Percentiles rank a stretch among this genome's conserved stretches.
Evolutionary conservation across 768 basidiomycete species (phyloP).

Genomic region (Mycena floridula): DNA sequence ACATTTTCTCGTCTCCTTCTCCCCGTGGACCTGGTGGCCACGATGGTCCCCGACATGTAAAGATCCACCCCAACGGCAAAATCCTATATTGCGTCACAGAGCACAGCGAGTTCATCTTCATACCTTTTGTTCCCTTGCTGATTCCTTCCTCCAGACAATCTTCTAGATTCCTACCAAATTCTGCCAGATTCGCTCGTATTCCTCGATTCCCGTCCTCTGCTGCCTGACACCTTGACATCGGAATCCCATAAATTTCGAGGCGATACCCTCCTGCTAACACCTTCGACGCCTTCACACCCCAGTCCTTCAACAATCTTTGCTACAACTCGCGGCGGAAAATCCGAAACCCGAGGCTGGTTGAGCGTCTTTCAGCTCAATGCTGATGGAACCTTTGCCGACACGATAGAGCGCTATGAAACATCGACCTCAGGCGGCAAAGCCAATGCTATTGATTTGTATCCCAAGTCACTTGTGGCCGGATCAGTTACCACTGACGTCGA

Average conservation of each 20-base stretch:
- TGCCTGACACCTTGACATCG: slow-evolving; percentile 21
- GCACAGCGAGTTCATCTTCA: slow-evolving; percentile 19
- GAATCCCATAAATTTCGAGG: slow-evolving; percentile 32
- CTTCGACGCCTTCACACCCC: slow-evolving; percentile 27
- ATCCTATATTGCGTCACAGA: slow-evolving; percentile 48
- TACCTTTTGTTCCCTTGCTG: not conserved
- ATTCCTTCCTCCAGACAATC: slow-evolving; percentile 28
- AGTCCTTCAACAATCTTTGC: slow-evolving; percentile 35
- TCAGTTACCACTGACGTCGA: slow-evolving; percentile 3
- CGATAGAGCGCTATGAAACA: slow-evolving; percentile 34
- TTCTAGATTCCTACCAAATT: slow-evolving; percentile 38
- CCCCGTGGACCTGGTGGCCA: slow-evolving; percentile 28
- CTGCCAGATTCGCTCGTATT: slow-evolving; percentile 11
- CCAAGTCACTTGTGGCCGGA: slow-evolving; percentile 18
- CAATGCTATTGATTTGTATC: slow-evolving; percentile 39
- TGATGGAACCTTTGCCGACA: slow-evolving; percentile 26
- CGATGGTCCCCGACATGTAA: slow-evolving; percentile 48
- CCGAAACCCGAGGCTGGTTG: slow-evolving; percentile 34
- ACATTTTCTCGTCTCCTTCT: slow-evolving; percentile 31
- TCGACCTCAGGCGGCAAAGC: slow-evolving; percentile 46
- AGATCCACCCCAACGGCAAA: slow-evolving; percentile 45
- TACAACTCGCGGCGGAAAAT: slow-evolving; percentile 38
- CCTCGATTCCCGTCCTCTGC: slow-evolving; percentile 17
- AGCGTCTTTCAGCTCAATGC: slow-evolving; percentile 34
- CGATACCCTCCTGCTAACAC: slow-evolving; percentile 39